phyloP scores from a whole-genome alignment of 2,329 filamentous ascomycete genomes.

The Talaromyces amestolkiae region DNA sequence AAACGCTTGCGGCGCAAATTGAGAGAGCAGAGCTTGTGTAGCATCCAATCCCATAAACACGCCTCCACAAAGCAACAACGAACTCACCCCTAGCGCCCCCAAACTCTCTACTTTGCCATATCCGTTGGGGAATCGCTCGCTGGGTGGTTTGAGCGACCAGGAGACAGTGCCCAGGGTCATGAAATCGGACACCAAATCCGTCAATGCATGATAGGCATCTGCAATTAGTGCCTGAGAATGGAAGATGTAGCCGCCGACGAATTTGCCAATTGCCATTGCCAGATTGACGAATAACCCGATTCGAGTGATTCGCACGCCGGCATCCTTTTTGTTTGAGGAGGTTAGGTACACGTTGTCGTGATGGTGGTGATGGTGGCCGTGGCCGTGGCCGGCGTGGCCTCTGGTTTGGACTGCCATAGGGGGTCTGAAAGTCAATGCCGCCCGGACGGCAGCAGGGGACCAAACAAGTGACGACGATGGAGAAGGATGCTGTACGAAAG shows the following conservation, averaged over 20 bases:
- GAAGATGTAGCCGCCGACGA: constrained; percentile 87
- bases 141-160: constrained; percentile 83
- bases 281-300: constrained; percentile 87
- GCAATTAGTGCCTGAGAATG: constrained; percentile 91
- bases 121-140: constrained; percentile 78
- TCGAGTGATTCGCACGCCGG: constrained; percentile 87
- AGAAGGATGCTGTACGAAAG: not conserved
- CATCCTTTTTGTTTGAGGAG: constrained; percentile 82
- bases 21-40: constrained; percentile 65
- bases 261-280: constrained; percentile 91
- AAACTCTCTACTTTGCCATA: constrained; percentile 98
- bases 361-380: constrained; percentile 67
- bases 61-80: constrained; percentile 83
- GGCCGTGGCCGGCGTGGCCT: constrained; percentile 45
- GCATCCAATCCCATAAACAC: constrained; percentile 87
- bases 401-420: constrained; percentile 43
- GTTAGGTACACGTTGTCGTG: constrained; percentile 83
- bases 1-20: constrained; percentile 68
- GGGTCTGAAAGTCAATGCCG: constrained; percentile 23
- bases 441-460: constrained; percentile 22
- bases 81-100: constrained; percentile 87
- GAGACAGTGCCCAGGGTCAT: constrained; percentile 92
- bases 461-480: not conserved
- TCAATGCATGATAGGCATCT: constrained; percentile 92
- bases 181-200: constrained; percentile 91